Conservation (phyloP, 169 alveolate species). For the Eimeria zaria region DNA sequence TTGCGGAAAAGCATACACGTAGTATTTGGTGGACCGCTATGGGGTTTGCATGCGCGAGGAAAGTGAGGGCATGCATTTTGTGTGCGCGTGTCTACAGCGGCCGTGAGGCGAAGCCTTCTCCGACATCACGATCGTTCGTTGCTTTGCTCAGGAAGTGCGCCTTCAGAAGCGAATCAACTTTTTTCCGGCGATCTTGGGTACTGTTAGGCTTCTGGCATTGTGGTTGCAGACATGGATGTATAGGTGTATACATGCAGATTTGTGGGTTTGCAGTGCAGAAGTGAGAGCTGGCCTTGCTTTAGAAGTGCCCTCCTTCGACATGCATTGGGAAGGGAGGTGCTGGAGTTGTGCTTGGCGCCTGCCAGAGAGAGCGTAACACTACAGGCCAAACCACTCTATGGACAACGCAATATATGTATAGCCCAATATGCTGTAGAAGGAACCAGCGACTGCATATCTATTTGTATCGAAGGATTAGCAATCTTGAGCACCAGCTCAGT, state of each 20-base stretch:
- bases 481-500: too few relatives aligned
- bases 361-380: too few relatives aligned
- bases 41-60: too few relatives aligned
- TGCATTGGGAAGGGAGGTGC: background rate
- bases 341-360: background rate
- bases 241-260: background rate
- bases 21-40: too few relatives aligned
- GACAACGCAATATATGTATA: too few relatives aligned
- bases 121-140: background rate
- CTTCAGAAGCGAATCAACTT: background rate
- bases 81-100: too few relatives aligned
- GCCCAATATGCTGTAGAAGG: too few relatives aligned
- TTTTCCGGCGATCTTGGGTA: background rate
- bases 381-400: too few relatives aligned
- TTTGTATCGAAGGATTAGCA: too few relatives aligned
- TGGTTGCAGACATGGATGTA: background rate
- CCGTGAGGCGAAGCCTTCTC: background rate
- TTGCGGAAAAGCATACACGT: too few relatives aligned
- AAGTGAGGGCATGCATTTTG: too few relatives aligned
- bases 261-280: background rate
- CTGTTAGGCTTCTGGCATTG: background rate
- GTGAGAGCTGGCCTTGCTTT: background rate
- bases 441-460: too few relatives aligned
- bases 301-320: background rate
- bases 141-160: background rate